Percentiles rank a stretch among this genome's conserved stretches.
Conservation (phyloP, 306 rosid genomes). For the Vigna nakashimae region DNA sequence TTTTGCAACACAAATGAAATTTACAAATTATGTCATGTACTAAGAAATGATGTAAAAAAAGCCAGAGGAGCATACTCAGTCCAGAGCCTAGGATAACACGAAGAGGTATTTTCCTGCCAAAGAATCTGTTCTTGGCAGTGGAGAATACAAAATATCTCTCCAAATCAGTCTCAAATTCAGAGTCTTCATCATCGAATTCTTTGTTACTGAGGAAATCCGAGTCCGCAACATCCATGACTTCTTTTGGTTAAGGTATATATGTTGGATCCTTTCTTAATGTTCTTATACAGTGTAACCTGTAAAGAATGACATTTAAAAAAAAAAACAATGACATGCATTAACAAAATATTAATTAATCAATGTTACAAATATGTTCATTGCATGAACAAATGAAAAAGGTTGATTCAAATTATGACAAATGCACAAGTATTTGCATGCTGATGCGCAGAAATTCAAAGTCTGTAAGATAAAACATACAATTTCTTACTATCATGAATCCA, state of each 20-base stretch:
- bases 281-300: conserved; percentile 32
- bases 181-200: conserved; percentile 48
- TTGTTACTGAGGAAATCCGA: conserved; percentile 51
- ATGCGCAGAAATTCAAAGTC: not conserved
- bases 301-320: conserved; percentile 20
- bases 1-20: not conserved
- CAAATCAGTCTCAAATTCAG: conserved; percentile 58
- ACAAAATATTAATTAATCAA: not conserved
- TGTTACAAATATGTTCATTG: conserved; percentile 5
- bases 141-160: conserved; percentile 52
- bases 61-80: conserved; percentile 45
- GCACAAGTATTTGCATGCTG: not conserved
- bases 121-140: conserved; percentile 52
- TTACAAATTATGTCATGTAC: not conserved
- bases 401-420: not conserved
- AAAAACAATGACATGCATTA: conserved; percentile 21
- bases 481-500: conserved; percentile 29
- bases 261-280: conserved; percentile 26
- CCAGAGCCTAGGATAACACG: conserved; percentile 66
- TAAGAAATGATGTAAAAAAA: conserved; percentile 16
- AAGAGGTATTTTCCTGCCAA: conserved; percentile 66
- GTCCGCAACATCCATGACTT: conserved; percentile 60
- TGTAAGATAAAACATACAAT: conserved; percentile 2
- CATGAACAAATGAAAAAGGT: conserved; percentile 20
- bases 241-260: conserved; percentile 36